These are phyloP conservation scores for Jatropha multifida DNA, from an alignment of 441 rosid genomes.

Conservation along the genomic window DNA sequence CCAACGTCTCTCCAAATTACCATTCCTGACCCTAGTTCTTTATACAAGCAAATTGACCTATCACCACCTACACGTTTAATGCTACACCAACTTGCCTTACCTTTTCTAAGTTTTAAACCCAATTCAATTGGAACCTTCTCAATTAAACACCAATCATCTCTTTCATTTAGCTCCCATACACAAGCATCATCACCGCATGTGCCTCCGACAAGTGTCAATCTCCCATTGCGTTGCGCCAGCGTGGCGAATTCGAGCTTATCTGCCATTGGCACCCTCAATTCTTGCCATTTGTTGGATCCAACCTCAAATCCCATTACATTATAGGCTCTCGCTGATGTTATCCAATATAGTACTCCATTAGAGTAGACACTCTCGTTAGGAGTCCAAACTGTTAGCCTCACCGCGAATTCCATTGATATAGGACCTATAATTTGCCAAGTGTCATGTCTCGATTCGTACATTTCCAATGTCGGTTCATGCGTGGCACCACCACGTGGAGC, in stretches of 20 bases:
- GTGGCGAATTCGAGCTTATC: slow-evolving; percentile 50
- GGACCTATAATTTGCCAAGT: slow-evolving; percentile 34
- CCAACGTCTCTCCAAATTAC: slow-evolving; percentile 37
- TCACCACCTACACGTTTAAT: slow-evolving; percentile 44
- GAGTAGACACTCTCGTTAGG: slow-evolving; percentile 47
- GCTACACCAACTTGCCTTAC: slow-evolving; percentile 38
- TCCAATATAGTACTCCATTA: slow-evolving; percentile 48
- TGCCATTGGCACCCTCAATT: slow-evolving; percentile 41
- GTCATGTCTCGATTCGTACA: slow-evolving; percentile 38
- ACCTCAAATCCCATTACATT: slow-evolving; percentile 49
- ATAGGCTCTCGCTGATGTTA: slow-evolving; percentile 59
- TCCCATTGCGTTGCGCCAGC: slow-evolving; percentile 27
- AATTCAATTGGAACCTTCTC: slow-evolving; percentile 39
- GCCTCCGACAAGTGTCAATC: slow-evolving; percentile 42
- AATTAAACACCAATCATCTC: slow-evolving; percentile 30
- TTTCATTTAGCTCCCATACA: slow-evolving; percentile 43
- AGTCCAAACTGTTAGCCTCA: slow-evolving; percentile 58
- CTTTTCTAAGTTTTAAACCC: slow-evolving; percentile 33
- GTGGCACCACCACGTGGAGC: slow-evolving; percentile 34
- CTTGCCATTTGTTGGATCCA: slow-evolving; percentile 39
- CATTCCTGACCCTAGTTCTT: slow-evolving; percentile 53
- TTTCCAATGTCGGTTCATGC: slow-evolving; percentile 44
- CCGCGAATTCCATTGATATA: slow-evolving; percentile 47
- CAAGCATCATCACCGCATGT: slow-evolving; percentile 21
- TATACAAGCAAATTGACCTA: slow-evolving; percentile 39